Conservation (phyloP, 176 grass and related monocot genomes). For the Saccharum spontaneum region DNA sequence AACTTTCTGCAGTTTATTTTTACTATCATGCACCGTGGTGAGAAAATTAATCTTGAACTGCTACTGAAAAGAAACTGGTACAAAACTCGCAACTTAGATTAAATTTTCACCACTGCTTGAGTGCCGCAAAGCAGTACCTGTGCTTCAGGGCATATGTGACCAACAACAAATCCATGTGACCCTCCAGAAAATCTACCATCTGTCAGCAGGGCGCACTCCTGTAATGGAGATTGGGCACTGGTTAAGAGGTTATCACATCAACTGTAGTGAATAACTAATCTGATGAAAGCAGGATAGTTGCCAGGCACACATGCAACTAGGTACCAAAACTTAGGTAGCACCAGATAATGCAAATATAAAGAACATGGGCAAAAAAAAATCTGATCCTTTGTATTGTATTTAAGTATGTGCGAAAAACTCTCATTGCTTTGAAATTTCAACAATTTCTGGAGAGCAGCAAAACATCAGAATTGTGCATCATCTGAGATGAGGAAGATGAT, state of each 20-base stretch:
- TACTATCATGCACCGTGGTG: background rate
- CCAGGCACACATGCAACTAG: background rate
- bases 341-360: background rate
- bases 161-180: conserved; percentile 98
- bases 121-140: conserved; percentile 55
- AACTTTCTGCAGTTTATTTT: background rate
- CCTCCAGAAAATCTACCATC: conserved; percentile 99
- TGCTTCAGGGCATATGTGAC: conserved; percentile 96
- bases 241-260: background rate
- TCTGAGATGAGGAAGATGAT: background rate
- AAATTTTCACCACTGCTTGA: background rate
- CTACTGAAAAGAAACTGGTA: background rate
- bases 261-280: background rate
- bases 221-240: conserved; percentile 26
- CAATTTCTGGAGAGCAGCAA: background rate
- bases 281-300: conserved; percentile 13
- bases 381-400: background rate
- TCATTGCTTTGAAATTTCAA: background rate
- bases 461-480: conserved; percentile 16
- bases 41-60: conserved; percentile 18
- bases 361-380: background rate
- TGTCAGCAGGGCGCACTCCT: conserved; percentile 94
- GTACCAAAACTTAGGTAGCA: background rate
- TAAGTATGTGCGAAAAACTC: background rate
- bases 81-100: background rate